Base-by-base conservation (phyloP, 331 rosid species). In the Pyracantha coccinea region DNA sequence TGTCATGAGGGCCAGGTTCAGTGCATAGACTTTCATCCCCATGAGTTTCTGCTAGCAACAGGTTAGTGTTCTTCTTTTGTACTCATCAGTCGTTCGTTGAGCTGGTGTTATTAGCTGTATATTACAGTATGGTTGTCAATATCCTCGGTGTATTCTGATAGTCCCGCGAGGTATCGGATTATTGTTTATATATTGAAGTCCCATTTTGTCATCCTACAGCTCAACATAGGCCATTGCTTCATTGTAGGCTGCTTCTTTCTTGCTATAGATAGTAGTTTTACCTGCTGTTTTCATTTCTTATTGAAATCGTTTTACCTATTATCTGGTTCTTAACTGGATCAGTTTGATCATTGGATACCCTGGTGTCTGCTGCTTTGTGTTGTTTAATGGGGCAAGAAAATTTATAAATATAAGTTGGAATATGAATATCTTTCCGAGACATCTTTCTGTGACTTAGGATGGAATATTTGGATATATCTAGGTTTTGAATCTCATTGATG, bases 1-100 rank as follows among this genome's bases (percentile, higher is more conserved):
- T 81, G 73, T 76, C 99, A 95, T 8, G 99, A 95, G 72, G 99
- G 99, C 80, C 99, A 92, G 81, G 59, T 95, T 74, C 97, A 95
- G 78, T 95, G 97, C 85, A 95, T 95, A 87, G 99, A 95, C 68
- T 92, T 95, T 82, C 99, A 95, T 85, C 99, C 99, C 50, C 93
- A 86, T 24, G 99, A 95, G 85, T 95, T 95, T 82, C 89, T 95
- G 77, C 89, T 95, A 23, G 99, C 99, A 60, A 95, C 99, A 77
- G 99, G 99, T 95, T 83, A 77, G 87, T 68, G 44, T 74, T 19
- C 35, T 20, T 31, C 19, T 60, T 31, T 15, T 20, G 55, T 54
- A 21, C 6, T 25, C 20, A 64, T 63, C n/a, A n/a, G 27, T 28
- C 24, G 23, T 27, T 32, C 5, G 9, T 19, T 50, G 52, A 47